These are phyloP conservation scores for Sphagnum contortum DNA, from an alignment of 225 moss, liverwort and hornwort species.

Conservation along the genomic window DNA sequence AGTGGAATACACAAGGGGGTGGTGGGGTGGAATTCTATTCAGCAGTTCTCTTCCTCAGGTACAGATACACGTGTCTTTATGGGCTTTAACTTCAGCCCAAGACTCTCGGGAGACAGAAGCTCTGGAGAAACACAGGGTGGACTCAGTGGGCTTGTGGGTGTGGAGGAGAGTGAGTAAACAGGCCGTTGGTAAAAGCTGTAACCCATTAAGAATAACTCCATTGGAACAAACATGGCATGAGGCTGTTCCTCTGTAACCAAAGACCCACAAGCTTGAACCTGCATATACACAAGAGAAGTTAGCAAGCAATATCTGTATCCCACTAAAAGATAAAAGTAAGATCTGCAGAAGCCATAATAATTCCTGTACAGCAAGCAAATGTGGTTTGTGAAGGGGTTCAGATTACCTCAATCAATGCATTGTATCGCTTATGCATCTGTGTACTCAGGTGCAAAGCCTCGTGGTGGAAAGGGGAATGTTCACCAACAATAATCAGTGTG, in stretches of 20 bases:
- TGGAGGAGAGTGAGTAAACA: slow-evolving; percentile 36
- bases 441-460: slow-evolving; percentile 36
- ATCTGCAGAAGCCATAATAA: no score
- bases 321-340: background rate
- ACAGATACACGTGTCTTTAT: slow-evolving; percentile 59
- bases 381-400: no score
- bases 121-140: slow-evolving; percentile 65
- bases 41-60: slow-evolving; percentile 9
- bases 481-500: slow-evolving; percentile 36
- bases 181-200: slow-evolving; percentile 62
- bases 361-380: background rate
- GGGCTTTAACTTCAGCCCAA: slow-evolving; percentile 81
- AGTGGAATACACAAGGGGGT: no score
- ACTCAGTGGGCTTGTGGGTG: slow-evolving; percentile 73
- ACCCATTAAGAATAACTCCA: slow-evolving; percentile 81
- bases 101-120: slow-evolving; percentile 71
- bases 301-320: background rate
- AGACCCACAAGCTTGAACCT: slow-evolving; percentile 58
- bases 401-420: slow-evolving; percentile 39
- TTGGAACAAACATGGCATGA: slow-evolving; percentile 74
- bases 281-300: background rate
- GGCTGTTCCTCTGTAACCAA: slow-evolving; percentile 40
- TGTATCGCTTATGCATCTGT: slow-evolving; percentile 27
- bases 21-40: no score
- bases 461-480: slow-evolving; percentile 35